Base-by-base conservation (phyloP, 139 green algal genomes). In the Raphidocelis subcapitata region DNA sequence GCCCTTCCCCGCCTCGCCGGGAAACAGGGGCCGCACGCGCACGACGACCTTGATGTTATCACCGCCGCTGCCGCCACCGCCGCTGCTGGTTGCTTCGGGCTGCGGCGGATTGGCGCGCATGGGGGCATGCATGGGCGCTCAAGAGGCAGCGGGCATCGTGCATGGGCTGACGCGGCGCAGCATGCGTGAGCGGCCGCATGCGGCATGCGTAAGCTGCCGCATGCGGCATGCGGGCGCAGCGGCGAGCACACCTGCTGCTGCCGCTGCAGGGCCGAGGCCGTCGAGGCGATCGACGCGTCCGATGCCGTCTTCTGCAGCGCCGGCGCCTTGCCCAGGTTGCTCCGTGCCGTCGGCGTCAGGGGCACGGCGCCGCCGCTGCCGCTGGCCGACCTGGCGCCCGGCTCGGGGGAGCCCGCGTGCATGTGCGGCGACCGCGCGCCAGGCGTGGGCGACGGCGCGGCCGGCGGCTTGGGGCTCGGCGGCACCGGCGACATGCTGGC, bases 31-130 rank as follows among this genome's bases (percentile, higher is more conserved):
- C 55, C 87, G 70, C 28, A 92, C 75, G 2, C 87, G 80, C 15
- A 90, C 87, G 8, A 84, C 87, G 32, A 92, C 87, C 66, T 91
- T 91, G 61, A 91, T 89, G 65, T 83, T 91, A 72, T 91, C 86
- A 8, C n/a, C 59, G 54, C 41, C 52, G 41, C 52, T 5, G 54
- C 24, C 65, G 36, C n/a, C 47, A 1, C 65, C 65, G 35, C 82
- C 77, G 12, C 52, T 41, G 31, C 29, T 24, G 20, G 8, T 37
- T 37, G 18, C 18, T 67, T 67, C 20, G 32, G 49, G 20, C 29
- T 33, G 64, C 18, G 33, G 49, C 5, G 55, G 51, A 33, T 26
- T 65, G 49, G 67, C 64, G 36, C 47, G 20, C 3, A 49, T 24
- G n/a, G 57, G 20, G 4, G 5, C 54, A 56, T 8, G 33, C 63